Evolutionary conservation across 169 alveolate genomes (phyloP).

Genomic region (Plasmodium fragile): DNA sequence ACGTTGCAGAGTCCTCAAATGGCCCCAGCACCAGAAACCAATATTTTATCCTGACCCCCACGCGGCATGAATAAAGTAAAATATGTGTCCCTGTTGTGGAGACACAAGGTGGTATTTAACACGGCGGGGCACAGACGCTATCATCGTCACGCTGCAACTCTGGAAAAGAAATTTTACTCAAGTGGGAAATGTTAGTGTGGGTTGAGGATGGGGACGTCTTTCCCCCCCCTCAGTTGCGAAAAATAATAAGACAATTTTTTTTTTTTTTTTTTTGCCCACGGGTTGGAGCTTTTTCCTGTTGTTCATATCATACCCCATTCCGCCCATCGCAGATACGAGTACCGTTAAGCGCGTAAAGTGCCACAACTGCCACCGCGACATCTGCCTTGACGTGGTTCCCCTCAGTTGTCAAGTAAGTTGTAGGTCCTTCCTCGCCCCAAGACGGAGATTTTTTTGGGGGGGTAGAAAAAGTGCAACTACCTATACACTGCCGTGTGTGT

Average conservation of each 20-base stretch:
- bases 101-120: conserved; percentile 18
- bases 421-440: neutral
- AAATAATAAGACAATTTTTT: neutral
- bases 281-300: neutral
- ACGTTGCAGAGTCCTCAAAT: neutral
- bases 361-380: conserved; percentile 3
- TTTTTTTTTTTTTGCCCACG: neutral
- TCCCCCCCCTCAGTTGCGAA: neutral
- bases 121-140: neutral
- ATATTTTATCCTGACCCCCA: neutral
- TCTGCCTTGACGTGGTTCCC: conserved; percentile 29
- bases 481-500: neutral
- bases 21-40: neutral
- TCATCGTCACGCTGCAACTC: neutral
- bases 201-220: neutral
- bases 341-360: conserved; percentile 20
- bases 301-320: neutral
- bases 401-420: conserved; percentile 37
- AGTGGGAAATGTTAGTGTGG: conserved; percentile 13
- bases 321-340: neutral
- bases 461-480: neutral
- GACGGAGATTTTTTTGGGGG: too few relatives aligned
- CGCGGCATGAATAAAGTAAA: conserved; percentile 28
- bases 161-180: neutral
- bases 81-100: conserved; percentile 42